Base-by-base conservation (phyloP, 176 grass and related monocot genomes). In the Secale cereale region DNA sequence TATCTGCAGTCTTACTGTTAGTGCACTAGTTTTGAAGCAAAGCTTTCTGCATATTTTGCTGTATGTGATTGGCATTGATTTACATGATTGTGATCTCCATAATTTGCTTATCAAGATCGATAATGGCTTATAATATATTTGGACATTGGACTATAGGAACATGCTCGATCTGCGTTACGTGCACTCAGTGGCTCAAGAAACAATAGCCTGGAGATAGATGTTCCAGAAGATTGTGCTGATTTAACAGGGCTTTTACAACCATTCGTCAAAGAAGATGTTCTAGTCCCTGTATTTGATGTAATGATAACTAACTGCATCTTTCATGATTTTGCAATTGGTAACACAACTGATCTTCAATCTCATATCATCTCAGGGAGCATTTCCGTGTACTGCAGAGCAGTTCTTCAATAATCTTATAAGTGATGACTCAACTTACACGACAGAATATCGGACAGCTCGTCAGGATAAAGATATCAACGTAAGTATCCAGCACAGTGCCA, bases 221-320 rank as follows among this genome's bases (percentile, higher is more conserved):
- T 89, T 85, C 90, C 90, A 81, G 78, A 99, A 86, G 90, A 96
- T 82, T 89, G 52, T 92, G 86, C 83, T 77, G 86, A 64, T 78
- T 78, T 89, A 76, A 85, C 86, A 74, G 91, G 86, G 73, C 86
- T 91, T 30, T 72, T 88, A 29, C 93, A 99, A 85, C 86, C 91
- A 83, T 99, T 99, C 76, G 87, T 99, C 36, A 99, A 99, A 84
- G 93, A 96, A 86, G 97, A 92, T 82, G 97, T 96, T 89, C 86
- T 99, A 56, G 90, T 94, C 79, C 78, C 86, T 86, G 90, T 96
- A 86, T 92, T 92, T 72, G 70, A 92, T 80, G 97, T 99, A 91
- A 79, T 87, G 52, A 36, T 77, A 56, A 22, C 39, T 73, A 41
- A 32, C 28, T 28, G 1, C 82, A 80, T 85, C 39, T 78, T 76